Conservation (phyloP, 1,139 yeast species). For the Meyerozyma carpophila region DNA sequence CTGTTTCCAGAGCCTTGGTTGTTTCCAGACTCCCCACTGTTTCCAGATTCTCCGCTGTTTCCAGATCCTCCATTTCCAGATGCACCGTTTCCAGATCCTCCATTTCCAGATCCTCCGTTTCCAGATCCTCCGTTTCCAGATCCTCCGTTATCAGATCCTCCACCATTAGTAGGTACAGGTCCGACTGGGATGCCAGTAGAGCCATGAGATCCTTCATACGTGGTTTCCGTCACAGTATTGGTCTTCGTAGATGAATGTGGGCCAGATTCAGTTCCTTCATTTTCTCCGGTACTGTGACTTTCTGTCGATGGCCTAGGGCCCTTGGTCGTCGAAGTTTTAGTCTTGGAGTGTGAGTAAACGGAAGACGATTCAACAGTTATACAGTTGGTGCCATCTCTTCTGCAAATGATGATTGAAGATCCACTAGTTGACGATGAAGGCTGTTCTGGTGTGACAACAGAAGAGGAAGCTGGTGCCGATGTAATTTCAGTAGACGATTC, state of each 20-base stretch:
- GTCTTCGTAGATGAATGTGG: neutral
- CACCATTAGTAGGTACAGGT: neutral
- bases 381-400: conserved; percentile 1
- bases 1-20: neutral
- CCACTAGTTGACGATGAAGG: neutral
- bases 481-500: neutral
- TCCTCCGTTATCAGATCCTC: neutral
- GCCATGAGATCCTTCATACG: neutral
- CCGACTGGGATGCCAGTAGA: neutral
- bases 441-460: neutral
- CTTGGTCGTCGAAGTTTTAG: neutral
- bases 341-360: neutral
- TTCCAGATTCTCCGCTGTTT: neutral
- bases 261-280: neutral
- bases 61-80: neutral
- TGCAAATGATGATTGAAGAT: neutral
- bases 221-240: neutral
- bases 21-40: neutral
- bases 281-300: neutral
- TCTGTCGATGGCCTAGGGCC: neutral
- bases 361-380: neutral
- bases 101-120: neutral
- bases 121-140: no score
- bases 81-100: neutral
- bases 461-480: neutral